Conservation (phyloP, 2,329 filamentous ascomycete genomes). For the Fusarium azukiicola region DNA sequence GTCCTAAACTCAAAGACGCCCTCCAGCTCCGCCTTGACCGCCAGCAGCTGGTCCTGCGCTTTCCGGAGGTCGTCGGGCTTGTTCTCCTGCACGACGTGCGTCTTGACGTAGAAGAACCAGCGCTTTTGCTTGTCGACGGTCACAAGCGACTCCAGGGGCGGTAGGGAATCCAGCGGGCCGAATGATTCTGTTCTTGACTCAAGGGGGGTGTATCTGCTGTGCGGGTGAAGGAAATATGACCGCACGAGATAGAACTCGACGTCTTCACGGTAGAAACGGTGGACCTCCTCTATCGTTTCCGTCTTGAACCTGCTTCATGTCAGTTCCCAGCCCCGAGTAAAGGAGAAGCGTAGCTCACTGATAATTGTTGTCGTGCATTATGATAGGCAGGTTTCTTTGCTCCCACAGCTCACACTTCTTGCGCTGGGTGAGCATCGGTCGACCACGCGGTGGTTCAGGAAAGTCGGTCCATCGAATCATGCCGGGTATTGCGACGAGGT, state of each 20-base stretch:
- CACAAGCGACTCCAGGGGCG: slow-evolving; percentile 70
- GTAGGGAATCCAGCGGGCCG: slow-evolving; percentile 59
- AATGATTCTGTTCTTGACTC: slow-evolving; percentile 45
- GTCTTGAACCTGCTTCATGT: slow-evolving; percentile 68
- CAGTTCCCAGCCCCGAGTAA: background rate
- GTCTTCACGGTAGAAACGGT: slow-evolving; percentile 75
- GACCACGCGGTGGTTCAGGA: slow-evolving; percentile 75
- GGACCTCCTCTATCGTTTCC: slow-evolving; percentile 75
- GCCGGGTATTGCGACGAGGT: slow-evolving; percentile 69
- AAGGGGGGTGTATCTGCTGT: slow-evolving; percentile 59
- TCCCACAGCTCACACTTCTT: slow-evolving; percentile 79
- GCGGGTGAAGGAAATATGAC: slow-evolving; percentile 66
- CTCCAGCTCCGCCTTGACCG: slow-evolving; percentile 69
- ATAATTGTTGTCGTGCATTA: slow-evolving; percentile 75
- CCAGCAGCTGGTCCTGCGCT: slow-evolving; percentile 73
- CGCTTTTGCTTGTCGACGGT: slow-evolving; percentile 71
- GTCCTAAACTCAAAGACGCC: slow-evolving; percentile 75
- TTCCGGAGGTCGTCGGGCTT: slow-evolving; percentile 78
- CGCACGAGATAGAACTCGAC: slow-evolving; percentile 75
- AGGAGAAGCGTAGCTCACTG: slow-evolving; percentile 62
- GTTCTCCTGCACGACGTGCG: slow-evolving; percentile 76
- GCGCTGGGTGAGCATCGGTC: slow-evolving; percentile 72
- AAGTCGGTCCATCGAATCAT: slow-evolving; percentile 80
- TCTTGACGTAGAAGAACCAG: slow-evolving; percentile 78
- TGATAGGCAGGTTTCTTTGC: slow-evolving; percentile 69